Evolutionary conservation across 441 rosid genomes (phyloP), one percentile per base, ranked within the genome.

Genomic region (Corymbia calophylla): DNA sequence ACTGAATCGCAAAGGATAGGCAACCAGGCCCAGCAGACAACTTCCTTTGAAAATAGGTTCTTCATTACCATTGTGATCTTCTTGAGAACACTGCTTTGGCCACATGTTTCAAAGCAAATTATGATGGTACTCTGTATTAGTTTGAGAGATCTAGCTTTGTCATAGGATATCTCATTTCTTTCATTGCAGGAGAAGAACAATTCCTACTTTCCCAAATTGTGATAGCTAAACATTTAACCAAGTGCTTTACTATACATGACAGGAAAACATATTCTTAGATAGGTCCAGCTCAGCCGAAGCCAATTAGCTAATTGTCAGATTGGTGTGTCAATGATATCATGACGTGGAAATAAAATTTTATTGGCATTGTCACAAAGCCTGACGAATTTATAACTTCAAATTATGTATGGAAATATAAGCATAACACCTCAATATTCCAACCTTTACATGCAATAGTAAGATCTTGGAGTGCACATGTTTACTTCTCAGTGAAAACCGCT

Each of bases 1-100:
- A 97, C 87, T 92, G 97, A 91, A 92, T 66, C 93, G 93, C 32
- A 94, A 93, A 81, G 94, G 94, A 88, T 95, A 99, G 98, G 88
- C 90, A 19, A 91, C 95, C 58, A 94, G 99, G 90, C 98, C 97
- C 29, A 96, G 99, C 84, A 82, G 93, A 87, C 92, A 92, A 86
- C 92, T 94, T 93, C 97, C 95, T 55, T 53, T 94, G 15, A 39
- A 89, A 53, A 68, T 90, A 87, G 92, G 87, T 66, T 44, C 93
- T 44, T 73, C 92, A 88, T 87, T 89, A 4, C 66, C 64, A 21
- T 48, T 49, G 35, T 92, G 86, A 88, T 19, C 77, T 31, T 31
- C 39, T 31, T 31, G 31, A 66, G 23, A 66, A 11, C 82, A 73
- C 25, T 39, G 21, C 8, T 35, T 5, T 19, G 49, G 82, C 82